Percentiles rank a stretch among this genome's conserved stretches.
These are phyloP conservation scores for Phalaenopsis hybrid DNA, from an alignment of 116 monocot species.

Conservation along the genomic window DNA sequence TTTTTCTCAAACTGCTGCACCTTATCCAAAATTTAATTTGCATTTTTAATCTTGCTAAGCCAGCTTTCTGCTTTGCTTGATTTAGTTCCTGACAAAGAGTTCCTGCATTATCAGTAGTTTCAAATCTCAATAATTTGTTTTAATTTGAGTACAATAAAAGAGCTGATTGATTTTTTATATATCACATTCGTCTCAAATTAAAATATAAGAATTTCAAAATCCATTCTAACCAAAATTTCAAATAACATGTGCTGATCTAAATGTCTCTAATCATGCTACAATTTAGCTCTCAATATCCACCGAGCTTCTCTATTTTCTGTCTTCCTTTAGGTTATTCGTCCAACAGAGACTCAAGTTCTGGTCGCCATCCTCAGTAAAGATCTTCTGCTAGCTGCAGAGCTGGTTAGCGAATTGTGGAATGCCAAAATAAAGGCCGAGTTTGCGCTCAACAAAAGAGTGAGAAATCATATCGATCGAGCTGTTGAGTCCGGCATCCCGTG, in stretches of 20 bases:
- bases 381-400: constrained; percentile 55
- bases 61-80: no score
- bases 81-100: no score
- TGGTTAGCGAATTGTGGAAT: constrained; percentile 71
- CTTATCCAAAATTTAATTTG: no score
- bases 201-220: not conserved
- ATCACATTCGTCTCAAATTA: not conserved
- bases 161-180: not conserved
- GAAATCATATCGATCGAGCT: constrained; percentile 73
- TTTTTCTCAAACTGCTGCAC: no score
- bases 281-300: not conserved
- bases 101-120: no score
- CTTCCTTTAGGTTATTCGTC: constrained; percentile 45
- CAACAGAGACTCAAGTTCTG: constrained; percentile 90
- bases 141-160: not conserved
- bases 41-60: no score
- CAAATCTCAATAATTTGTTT: no score
- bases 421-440: constrained; percentile 75
- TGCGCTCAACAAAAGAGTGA: constrained; percentile 56
- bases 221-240: not conserved
- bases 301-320: no score
- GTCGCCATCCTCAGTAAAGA: constrained; percentile 81
- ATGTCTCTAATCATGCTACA: not conserved
- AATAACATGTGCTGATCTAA: not conserved
- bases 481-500: constrained; percentile 69